Evolutionary conservation across 208 protist species (phyloP).

Genomic region (Acanthamoeba sp.): DNA sequence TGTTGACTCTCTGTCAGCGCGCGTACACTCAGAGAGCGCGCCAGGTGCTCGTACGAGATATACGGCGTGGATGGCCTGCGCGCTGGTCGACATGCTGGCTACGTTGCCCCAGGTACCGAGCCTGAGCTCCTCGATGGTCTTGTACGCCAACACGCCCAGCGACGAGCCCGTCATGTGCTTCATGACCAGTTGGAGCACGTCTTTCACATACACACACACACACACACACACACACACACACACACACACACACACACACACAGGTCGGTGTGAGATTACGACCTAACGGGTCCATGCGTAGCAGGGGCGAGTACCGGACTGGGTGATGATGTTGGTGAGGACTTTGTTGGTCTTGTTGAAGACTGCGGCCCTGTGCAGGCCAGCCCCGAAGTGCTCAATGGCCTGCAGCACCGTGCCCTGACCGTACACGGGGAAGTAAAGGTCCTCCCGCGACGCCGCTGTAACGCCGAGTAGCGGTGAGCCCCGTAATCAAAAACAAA

Average conservation of each 20-base stretch:
- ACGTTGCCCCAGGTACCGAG: neutral
- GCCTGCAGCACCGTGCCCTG: slow-evolving; percentile 31
- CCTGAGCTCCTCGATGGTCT: slow-evolving; percentile 11
- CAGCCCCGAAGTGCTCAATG: slow-evolving; percentile 53
- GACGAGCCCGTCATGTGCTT: slow-evolving; percentile 18
- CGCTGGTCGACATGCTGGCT: slow-evolving; percentile 48
- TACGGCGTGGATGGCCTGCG: slow-evolving; percentile 69
- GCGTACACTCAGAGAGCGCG: no score
- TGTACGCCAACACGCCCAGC: slow-evolving; percentile 19
- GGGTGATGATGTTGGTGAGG: slow-evolving; percentile 63
- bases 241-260: no score
- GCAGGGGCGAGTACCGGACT: slow-evolving; percentile 10
- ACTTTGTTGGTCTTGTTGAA: slow-evolving; percentile 21
- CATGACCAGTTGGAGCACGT: slow-evolving; percentile 17
- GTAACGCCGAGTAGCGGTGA: neutral
- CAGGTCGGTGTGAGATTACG: no score
- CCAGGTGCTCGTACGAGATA: slow-evolving; percentile 44
- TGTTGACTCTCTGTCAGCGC: no score
- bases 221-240: no score
- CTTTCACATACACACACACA: no score
- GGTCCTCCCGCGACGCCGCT: neutral
- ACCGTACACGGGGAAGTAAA: slow-evolving; percentile 52
- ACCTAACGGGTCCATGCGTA: neutral
- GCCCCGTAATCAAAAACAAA: neutral
- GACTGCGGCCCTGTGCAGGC: slow-evolving; percentile 43